A percentile compares a stretch with the other conserved stretches of the same genome.
Conservation (phyloP, 1,284 basidiomycete genomes). For the Cryptococcus sp. region DNA sequence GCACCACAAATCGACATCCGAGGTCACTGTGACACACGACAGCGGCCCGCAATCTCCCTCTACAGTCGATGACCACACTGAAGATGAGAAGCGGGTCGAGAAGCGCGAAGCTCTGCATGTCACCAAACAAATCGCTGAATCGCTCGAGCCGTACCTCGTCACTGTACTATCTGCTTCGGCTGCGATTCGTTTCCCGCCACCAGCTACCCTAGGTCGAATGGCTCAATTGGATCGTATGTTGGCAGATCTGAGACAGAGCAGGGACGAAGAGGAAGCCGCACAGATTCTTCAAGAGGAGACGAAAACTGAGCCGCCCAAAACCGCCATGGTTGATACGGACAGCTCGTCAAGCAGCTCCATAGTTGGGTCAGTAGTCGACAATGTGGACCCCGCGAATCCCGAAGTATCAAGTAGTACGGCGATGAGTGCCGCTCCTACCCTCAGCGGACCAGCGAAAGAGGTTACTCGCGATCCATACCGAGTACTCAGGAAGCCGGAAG, state of each 20-base stretch:
- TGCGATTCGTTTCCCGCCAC: conserved; percentile 84
- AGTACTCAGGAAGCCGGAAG: conserved; percentile 48
- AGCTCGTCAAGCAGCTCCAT: not conserved
- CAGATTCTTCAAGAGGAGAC: conserved; percentile 75
- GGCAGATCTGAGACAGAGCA: conserved; percentile 65
- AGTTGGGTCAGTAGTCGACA: conserved; percentile 5
- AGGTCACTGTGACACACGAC: conserved; percentile 8
- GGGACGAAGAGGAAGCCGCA: conserved; percentile 72
- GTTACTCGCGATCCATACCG: conserved; percentile 41
- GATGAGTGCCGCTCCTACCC: conserved; percentile 20
- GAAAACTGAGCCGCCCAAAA: conserved; percentile 32
- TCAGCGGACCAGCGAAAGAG: conserved; percentile 12
- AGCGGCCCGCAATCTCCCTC: conserved; percentile 3
- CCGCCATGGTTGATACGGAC: conserved; percentile 13
- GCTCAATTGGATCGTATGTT: conserved; percentile 79
- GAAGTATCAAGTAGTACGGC: conserved; percentile 23
- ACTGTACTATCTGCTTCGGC: conserved; percentile 90
- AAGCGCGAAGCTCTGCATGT: conserved; percentile 57
- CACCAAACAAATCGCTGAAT: conserved; percentile 62
- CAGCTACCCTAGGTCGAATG: conserved; percentile 81
- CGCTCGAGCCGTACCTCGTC: conserved; percentile 75
- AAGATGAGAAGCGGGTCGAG: conserved; percentile 67
- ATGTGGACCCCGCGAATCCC: conserved; percentile 6
- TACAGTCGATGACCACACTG: conserved; percentile 60
- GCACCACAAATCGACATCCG: conserved; percentile 6